Conservation (phyloP, 345 rosid species). For the Populus euphratica region DNA sequence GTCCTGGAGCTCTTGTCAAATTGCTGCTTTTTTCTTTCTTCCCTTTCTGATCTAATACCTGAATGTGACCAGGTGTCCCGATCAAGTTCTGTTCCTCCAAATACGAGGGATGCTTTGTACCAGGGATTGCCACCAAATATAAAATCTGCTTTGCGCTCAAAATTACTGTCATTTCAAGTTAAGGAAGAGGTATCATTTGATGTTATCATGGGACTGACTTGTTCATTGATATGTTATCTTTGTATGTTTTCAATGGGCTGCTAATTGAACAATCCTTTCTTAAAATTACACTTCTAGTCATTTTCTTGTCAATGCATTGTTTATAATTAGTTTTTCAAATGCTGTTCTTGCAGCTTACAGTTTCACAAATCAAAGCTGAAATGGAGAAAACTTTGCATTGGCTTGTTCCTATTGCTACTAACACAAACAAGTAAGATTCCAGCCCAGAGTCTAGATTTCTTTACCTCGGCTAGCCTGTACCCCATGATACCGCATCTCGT, state of each 20-base stretch:
- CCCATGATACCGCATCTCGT: neutral
- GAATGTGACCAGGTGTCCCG: conserved; percentile 69
- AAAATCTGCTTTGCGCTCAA: conserved; percentile 77
- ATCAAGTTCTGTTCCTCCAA: conserved; percentile 87
- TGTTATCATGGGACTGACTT: neutral
- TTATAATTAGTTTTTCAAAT: conserved; percentile 8
- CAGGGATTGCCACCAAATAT: conserved; percentile 87
- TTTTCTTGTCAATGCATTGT: neutral
- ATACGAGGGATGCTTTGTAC: conserved; percentile 90
- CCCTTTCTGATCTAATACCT: neutral
- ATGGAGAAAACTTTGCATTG: conserved; percentile 95
- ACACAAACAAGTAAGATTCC: conserved; percentile 78
- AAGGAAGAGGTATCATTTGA: conserved; percentile 64
- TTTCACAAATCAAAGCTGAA: conserved; percentile 79
- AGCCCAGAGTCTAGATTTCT: neutral
- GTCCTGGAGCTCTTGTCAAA: neutral
- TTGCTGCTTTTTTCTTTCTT: neutral
- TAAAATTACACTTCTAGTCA: neutral
- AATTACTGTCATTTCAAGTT: conserved; percentile 58
- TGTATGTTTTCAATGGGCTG: neutral
- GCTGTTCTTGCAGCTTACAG: conserved; percentile 56
- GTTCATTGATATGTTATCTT: neutral
- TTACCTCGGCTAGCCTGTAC: neutral
- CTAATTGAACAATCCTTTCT: neutral
- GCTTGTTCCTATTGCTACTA: conserved; percentile 90